These are phyloP conservation scores for Trametes sp. DNA, from an alignment of 1,284 basidiomycete genomes.

Conservation along the genomic window DNA sequence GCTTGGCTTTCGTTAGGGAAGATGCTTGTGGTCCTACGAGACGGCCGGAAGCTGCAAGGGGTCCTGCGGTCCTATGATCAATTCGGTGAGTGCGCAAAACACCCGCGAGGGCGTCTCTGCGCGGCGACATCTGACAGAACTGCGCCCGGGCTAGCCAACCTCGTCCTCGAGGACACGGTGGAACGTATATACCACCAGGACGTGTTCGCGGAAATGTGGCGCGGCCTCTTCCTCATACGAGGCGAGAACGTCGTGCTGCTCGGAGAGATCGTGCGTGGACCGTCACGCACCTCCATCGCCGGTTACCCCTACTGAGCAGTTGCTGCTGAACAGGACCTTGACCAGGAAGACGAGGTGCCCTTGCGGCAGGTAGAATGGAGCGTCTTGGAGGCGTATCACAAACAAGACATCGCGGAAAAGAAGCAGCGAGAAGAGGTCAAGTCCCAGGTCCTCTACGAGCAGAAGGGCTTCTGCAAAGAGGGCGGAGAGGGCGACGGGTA, in stretches of 20 bases:
- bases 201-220: constrained; percentile 83
- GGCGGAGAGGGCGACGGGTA: constrained; percentile 93
- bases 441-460: constrained; percentile 78
- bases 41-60: constrained; percentile 96
- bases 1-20: constrained; percentile 73
- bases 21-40: constrained; percentile 96
- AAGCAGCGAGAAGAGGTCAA: constrained; percentile 77
- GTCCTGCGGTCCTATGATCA: constrained; percentile 98
- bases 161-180: constrained; percentile 90
- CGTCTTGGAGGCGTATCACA: constrained; percentile 74
- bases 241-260: constrained; percentile 98
- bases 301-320: constrained; percentile 17
- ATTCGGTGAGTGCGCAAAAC: constrained; percentile 78
- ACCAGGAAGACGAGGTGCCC: constrained; percentile 89
- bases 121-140: not conserved
- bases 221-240: constrained; percentile 92
- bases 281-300: constrained; percentile 2
- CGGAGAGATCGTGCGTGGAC: constrained; percentile 89
- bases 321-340: constrained; percentile 75
- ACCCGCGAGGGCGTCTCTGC: not conserved
- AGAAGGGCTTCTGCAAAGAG: constrained; percentile 87
- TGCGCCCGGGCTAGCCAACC: constrained; percentile 76
- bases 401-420: constrained; percentile 72
- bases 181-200: constrained; percentile 88
- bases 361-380: constrained; percentile 79